Base-by-base conservation (phyloP, 352 stramenopile species). In the Phytophthora uliginosa region DNA sequence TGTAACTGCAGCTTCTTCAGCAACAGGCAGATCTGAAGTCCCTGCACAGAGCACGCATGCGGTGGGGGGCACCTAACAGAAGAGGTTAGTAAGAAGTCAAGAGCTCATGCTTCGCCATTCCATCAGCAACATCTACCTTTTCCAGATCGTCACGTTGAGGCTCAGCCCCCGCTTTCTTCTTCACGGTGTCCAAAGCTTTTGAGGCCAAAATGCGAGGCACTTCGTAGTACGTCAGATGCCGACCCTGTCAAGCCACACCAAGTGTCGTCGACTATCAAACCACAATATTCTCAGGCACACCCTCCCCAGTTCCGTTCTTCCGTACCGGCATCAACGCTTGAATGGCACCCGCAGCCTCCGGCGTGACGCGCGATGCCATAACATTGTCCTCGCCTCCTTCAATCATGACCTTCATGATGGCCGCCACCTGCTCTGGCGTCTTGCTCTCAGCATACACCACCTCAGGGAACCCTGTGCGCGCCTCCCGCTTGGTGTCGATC, bases 361-460 rank as follows among this genome's bases (percentile, higher is more conserved):
- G 58, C 7, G 84, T 82, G n/a, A 98, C 88, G 8, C 91, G 88
- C 26, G 92, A 97, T 20, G 91, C 92, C 81, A 98, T 95, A 20
- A 95, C 82, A 38, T 87, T 88, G 47, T 82, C 52, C 53, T 91
- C 78, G 0, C 73, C 66, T 54, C 62, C 62, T 42, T 84, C 59
- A n/a, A 91, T 83, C 93, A 99, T 98, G 50, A 86, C 84, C 40
- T 94, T 84, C 42, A 99, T 78, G 77, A 99, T 99, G 13, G 71
- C 63, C 7, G 89, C 88, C 42, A 99, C 89, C 66, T 99, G 95
- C 40, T 86, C 60, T 5, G 90, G 65, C 1, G 91, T 98, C 76
- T 99, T 99, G 26, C 93, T 95, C 78, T 98, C 88, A 15, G 84
- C 93, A 81, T 98, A 99, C 31, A 99, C 88, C 42, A 98, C 96